Percentiles rank a stretch among this genome's conserved stretches.
These are phyloP conservation scores for Aspergillus sp. DNA, from an alignment of 2,329 filamentous ascomycete species.

Conservation along the genomic window DNA sequence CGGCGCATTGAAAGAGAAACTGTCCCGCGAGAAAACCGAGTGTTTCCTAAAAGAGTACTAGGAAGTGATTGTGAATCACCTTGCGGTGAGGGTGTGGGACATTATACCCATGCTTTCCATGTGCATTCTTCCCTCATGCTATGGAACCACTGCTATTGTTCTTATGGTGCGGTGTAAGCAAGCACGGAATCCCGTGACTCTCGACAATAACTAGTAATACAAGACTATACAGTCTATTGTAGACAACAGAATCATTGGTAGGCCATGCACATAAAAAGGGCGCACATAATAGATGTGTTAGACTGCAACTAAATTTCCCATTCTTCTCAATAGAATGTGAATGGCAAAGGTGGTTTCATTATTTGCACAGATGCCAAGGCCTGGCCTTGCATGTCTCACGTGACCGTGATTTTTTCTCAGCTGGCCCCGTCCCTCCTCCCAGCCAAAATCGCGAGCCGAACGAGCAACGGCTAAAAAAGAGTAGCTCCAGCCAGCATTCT, in stretches of 20 bases:
- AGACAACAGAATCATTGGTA: background rate
- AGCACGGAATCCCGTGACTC: background rate
- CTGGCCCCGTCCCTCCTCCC: conserved; percentile 9
- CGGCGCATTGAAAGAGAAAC: too few relatives aligned
- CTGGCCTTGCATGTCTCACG: conserved; percentile 17
- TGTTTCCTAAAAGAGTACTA: too few relatives aligned
- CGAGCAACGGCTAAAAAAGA: conserved; percentile 15
- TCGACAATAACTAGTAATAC: background rate
- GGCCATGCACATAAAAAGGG: too few relatives aligned
- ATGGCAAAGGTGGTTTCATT: background rate
- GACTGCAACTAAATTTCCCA: too few relatives aligned
- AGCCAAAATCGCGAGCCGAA: conserved; percentile 17
- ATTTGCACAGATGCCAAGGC: conserved; percentile 15
- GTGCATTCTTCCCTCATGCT: conserved; percentile 4
- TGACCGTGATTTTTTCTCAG: conserved; percentile 21
- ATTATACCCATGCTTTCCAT: background rate
- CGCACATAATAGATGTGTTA: too few relatives aligned
- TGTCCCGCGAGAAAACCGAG: too few relatives aligned
- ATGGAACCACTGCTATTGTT: background rate
- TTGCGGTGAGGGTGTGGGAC: background rate
- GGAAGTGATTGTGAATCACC: background rate
- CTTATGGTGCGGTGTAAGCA: background rate
- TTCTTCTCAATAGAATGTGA: background rate
- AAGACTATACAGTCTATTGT: background rate
- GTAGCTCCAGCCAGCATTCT: conserved; percentile 10